Evolutionary conservation across 2,329 filamentous ascomycete species (phyloP), one percentile per base, ranked within the genome.

Genomic region (Apiospora phragmitis): DNA sequence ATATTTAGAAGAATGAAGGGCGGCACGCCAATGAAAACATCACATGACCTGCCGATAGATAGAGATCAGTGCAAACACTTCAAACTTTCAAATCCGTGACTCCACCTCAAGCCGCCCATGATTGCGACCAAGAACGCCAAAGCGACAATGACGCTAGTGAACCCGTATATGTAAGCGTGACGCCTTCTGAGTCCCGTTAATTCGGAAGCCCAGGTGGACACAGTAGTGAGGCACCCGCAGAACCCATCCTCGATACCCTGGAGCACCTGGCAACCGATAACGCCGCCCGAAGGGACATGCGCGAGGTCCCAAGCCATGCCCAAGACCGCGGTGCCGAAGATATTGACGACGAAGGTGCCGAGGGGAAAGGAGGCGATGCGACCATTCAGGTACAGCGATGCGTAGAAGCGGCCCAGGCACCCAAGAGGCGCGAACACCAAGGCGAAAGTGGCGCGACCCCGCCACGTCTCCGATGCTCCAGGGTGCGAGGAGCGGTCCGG

Each of bases 311-410:
- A 97, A 41, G 90, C 88, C 86, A 94, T 91, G 18, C 89, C 94
- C 67, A 97, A 80, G 21, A 97, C 81, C 0, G 87, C 87, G 0
- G 93, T 94, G 5, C 95, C 95, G 18, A 92, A 79, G 5, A 97
- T 85, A 77, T 98, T 98, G 38, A 92, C 94, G 0, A 84, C 82
- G 76, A 98, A 97, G 0, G 95, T 98, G 2, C 95, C 95, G 0
- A 98, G 80, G 0, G 95, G 95, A 74, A 98, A 98, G 0, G 86
- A 83, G 0, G 89, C 80, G 0, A 90, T 75, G 26, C 89, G 85
- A 0, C 87, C 83, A 76, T 98, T 98, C n/a, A 97, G 86, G 32
- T 84, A 80, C 8, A 93, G 78, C 0, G 92, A 92, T 1, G 88
- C 80, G 78, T 94, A 95, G 82, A 93, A 97, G 4, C 95, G 89